Evolutionary conservation across 73 alveolate genomes (phyloP).

Genomic region (Symbiodinium pilosum): DNA sequence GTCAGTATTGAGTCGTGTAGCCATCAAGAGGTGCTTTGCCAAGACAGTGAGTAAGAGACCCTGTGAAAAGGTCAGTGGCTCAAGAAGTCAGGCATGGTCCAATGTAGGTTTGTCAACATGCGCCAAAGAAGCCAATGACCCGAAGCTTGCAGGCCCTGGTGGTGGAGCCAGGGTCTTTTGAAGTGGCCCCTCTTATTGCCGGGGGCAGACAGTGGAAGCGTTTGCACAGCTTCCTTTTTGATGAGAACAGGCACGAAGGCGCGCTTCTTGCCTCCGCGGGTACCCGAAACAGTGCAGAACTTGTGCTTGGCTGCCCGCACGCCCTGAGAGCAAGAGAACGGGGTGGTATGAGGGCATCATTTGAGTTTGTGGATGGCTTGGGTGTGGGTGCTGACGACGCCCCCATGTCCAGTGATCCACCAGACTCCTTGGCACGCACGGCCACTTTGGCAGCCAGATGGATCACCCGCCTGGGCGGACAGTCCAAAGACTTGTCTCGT

Average conservation of each 20-base stretch:
- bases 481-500: constrained; percentile 35
- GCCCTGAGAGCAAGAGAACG: too few relatives aligned
- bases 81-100: not conserved
- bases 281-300: too few relatives aligned
- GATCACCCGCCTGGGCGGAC: constrained; percentile 20
- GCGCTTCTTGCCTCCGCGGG: too few relatives aligned
- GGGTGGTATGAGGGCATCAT: not conserved
- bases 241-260: too few relatives aligned
- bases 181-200: not conserved
- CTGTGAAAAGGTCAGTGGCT: too few relatives aligned
- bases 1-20: too few relatives aligned
- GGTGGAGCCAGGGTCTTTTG: not conserved
- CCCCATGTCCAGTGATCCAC: not conserved
- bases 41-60: too few relatives aligned
- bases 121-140: not conserved
- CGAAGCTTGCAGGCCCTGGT: not conserved
- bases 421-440: constrained; percentile 23
- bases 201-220: not conserved
- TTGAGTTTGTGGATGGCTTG: constrained; percentile 8
- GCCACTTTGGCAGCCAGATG: constrained; percentile 53
- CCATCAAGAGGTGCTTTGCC: too few relatives aligned
- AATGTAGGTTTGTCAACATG: not conserved
- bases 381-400: not conserved
- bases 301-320: too few relatives aligned
- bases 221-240: not conserved